These are phyloP conservation scores for Erigeron canadensis DNA, from an alignment of 129 eudicot genomes.

Conservation along the genomic window DNA sequence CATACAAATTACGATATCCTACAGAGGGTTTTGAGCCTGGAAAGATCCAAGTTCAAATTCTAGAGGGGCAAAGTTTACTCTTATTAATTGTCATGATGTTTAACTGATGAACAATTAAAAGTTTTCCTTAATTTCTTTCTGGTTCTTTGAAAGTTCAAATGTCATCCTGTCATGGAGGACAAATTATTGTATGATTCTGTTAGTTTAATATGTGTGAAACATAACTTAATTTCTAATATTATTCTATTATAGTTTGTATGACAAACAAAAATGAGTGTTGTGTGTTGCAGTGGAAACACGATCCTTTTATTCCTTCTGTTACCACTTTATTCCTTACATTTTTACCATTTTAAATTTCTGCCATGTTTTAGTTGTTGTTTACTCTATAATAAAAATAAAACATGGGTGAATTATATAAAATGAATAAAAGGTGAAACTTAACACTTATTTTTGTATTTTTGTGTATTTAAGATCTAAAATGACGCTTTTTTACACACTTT, in stretches of 20 bases:
- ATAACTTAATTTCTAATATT: too few relatives aligned
- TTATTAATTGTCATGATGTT: too few relatives aligned
- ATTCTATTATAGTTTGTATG: too few relatives aligned
- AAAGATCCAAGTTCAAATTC: too few relatives aligned
- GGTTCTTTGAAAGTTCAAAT: too few relatives aligned
- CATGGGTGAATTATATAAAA: constrained; percentile 22
- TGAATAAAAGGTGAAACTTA: constrained; percentile 17
- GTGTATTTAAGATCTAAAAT: constrained; percentile 12
- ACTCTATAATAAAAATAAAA: not conserved
- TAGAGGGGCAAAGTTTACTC: too few relatives aligned
- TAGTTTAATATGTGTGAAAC: too few relatives aligned
- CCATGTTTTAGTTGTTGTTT: not conserved
- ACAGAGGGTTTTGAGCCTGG: too few relatives aligned
- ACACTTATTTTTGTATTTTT: constrained; percentile 24
- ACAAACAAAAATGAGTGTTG: not conserved
- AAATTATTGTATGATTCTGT: not conserved
- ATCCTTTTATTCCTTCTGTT: not conserved
- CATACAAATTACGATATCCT: too few relatives aligned
- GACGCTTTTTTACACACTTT: not conserved
- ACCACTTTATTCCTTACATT: not conserved
- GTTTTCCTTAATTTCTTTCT: too few relatives aligned
- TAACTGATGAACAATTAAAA: too few relatives aligned
- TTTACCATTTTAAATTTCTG: not conserved
- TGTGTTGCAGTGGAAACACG: not conserved
- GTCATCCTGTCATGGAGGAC: too few relatives aligned